These are phyloP conservation scores for Oryza longistaminata DNA, from an alignment of 176 grass and related monocot genomes.

Conservation along the genomic window DNA sequence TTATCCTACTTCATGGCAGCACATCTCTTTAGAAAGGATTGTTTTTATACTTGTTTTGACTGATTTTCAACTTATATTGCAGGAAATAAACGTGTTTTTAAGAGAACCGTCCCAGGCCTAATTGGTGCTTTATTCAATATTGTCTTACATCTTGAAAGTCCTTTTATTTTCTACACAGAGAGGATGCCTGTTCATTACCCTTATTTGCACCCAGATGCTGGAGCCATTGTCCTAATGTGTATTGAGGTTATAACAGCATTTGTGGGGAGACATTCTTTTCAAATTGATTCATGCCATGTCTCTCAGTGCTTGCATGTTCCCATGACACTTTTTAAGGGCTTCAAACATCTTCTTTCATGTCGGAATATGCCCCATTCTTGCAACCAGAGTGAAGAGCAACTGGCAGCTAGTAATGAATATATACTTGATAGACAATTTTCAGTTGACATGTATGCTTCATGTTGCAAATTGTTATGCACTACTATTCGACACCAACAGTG, in stretches of 20 bases:
- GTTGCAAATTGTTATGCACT: constrained; percentile 85
- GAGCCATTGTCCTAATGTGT: constrained; percentile 77
- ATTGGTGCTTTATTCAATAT: constrained; percentile 79
- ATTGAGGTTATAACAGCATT: constrained; percentile 81
- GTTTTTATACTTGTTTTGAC: constrained; percentile 4
- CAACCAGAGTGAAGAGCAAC: constrained; percentile 26
- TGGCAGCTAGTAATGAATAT: constrained; percentile 40
- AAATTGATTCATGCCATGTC: constrained; percentile 69
- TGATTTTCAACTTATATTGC: constrained; percentile 27
- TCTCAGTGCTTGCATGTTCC: constrained; percentile 77
- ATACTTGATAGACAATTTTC: constrained; percentile 67
- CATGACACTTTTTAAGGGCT: constrained; percentile 70
- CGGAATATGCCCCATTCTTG: constrained; percentile 8
- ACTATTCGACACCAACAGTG: constrained; percentile 71
- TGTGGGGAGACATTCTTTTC: constrained; percentile 67
- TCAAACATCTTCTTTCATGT: constrained; percentile 52
- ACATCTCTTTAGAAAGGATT: neutral
- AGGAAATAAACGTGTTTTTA: constrained; percentile 80
- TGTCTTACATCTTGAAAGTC: constrained; percentile 71
- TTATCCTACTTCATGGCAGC: constrained; percentile 31
- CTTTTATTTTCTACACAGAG: constrained; percentile 72
- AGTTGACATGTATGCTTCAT: constrained; percentile 85
- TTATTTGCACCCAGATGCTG: constrained; percentile 62
- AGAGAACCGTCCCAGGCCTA: constrained; percentile 68
- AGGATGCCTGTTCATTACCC: constrained; percentile 36